These are phyloP conservation scores for Paramecium tetraurelia DNA, from an alignment of 73 alveolate genomes.

Conservation along the genomic window DNA sequence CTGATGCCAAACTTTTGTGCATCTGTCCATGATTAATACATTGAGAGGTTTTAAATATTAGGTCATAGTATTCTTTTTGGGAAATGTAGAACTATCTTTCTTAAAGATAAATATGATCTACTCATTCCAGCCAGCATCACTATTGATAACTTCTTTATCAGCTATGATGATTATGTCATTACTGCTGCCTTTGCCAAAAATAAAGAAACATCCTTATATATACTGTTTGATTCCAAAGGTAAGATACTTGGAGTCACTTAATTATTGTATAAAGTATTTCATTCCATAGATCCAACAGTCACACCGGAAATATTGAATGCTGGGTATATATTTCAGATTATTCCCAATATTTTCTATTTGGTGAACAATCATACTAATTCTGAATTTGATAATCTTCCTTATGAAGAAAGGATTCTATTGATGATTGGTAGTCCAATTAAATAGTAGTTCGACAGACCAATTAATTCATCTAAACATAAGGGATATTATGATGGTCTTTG, in stretches of 20 bases:
- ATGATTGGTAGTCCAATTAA: background rate
- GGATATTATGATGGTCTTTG: background rate
- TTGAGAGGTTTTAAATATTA: background rate
- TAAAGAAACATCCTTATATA: background rate
- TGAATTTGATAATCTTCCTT: background rate
- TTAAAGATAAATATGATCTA: background rate
- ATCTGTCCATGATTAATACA: background rate
- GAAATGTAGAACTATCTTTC: background rate
- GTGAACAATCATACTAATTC: background rate
- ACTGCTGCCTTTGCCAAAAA: conserved; percentile 11
- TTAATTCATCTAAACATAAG: background rate
- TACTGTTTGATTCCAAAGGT: background rate
- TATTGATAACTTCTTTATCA: conserved; percentile 8
- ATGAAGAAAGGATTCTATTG: background rate
- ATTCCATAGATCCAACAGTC: background rate
- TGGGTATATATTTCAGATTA: background rate
- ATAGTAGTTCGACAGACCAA: background rate
- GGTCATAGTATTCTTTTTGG: background rate
- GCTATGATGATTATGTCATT: conserved; percentile 8
- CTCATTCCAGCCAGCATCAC: conserved; percentile 21
- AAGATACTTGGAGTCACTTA: conserved; percentile 6
- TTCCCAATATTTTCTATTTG: background rate
- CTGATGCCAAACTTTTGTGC: conserved; percentile 15
- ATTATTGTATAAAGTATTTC: background rate
- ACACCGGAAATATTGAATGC: background rate